These are phyloP conservation scores for Fraxinus velutina DNA, from an alignment of 305 asterid genomes.

Conservation along the genomic window DNA sequence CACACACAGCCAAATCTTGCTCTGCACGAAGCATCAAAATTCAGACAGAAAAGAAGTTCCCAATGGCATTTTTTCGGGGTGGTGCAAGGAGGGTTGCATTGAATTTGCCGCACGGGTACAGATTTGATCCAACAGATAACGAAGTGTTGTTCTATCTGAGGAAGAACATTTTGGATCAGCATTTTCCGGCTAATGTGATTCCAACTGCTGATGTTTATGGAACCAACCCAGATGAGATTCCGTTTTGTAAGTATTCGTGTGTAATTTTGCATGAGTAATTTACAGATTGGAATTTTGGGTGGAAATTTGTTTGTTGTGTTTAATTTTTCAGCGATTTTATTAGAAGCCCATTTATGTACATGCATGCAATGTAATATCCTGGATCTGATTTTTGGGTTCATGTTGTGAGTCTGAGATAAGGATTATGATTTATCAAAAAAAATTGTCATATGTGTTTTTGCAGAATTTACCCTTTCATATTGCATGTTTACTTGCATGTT, in stretches of 20 bases:
- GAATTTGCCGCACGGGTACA: slow-evolving; percentile 2
- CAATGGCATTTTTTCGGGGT: neutral
- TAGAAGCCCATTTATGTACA: neutral
- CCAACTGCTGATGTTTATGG: slow-evolving; percentile 15
- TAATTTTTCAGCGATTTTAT: neutral
- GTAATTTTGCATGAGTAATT: neutral
- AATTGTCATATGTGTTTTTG: neutral
- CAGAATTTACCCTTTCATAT: neutral
- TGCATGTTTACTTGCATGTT: neutral
- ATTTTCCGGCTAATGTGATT: slow-evolving; percentile 14
- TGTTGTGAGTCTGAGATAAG: neutral
- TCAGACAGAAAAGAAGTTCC: neutral
- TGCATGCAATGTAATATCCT: neutral
- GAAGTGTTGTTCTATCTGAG: neutral
- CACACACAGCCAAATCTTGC: neutral
- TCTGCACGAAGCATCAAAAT: neutral
- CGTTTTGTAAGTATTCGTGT: neutral
- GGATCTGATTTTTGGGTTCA: neutral
- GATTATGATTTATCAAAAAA: neutral
- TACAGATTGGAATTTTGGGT: neutral
- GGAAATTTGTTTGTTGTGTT: neutral
- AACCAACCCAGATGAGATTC: slow-evolving; percentile 10
- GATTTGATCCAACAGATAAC: neutral
- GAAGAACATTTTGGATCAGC: neutral
- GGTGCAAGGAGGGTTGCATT: neutral